These are phyloP conservation scores for Nitzschia sp. DNA, from an alignment of 108 stramenopile genomes.

Conservation along the genomic window DNA sequence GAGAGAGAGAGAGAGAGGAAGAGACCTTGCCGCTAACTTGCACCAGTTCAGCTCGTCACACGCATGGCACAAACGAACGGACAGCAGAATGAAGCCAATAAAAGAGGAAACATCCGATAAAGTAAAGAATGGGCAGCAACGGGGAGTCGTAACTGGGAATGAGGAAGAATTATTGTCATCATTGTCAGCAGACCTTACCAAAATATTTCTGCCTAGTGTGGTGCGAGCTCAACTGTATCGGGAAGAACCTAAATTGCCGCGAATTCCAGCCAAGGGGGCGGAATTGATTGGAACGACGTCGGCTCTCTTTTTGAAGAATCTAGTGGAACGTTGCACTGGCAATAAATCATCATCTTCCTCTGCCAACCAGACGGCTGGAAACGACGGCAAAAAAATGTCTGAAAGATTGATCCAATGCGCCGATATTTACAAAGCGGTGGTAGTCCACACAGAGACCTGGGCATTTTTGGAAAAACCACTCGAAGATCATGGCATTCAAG, in stretches of 20 bases:
- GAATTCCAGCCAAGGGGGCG: not conserved
- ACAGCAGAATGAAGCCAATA: too few relatives aligned
- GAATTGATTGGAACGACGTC: constrained; percentile 11
- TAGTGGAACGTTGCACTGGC: not conserved
- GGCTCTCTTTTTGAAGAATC: constrained; percentile 8
- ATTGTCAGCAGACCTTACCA: too few relatives aligned
- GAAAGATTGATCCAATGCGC: not conserved
- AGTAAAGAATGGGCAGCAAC: too few relatives aligned
- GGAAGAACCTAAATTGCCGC: constrained; percentile 2
- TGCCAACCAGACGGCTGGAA: not conserved
- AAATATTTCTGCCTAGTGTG: not conserved
- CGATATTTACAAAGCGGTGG: not conserved
- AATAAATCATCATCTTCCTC: not conserved
- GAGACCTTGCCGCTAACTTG: too few relatives aligned
- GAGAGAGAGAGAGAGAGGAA: too few relatives aligned
- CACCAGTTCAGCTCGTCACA: too few relatives aligned
- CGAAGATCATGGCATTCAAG: not conserved
- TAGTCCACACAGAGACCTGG: not conserved
- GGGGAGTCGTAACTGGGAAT: too few relatives aligned
- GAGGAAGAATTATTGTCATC: too few relatives aligned
- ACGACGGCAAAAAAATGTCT: not conserved
- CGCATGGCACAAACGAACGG: too few relatives aligned
- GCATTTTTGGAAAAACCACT: constrained; percentile 4
- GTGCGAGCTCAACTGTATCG: constrained; percentile 16
- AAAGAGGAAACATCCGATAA: too few relatives aligned